Evolutionary conservation across 345 rosid species (phyloP).

Genomic region (Mallotus nudiflorus): DNA sequence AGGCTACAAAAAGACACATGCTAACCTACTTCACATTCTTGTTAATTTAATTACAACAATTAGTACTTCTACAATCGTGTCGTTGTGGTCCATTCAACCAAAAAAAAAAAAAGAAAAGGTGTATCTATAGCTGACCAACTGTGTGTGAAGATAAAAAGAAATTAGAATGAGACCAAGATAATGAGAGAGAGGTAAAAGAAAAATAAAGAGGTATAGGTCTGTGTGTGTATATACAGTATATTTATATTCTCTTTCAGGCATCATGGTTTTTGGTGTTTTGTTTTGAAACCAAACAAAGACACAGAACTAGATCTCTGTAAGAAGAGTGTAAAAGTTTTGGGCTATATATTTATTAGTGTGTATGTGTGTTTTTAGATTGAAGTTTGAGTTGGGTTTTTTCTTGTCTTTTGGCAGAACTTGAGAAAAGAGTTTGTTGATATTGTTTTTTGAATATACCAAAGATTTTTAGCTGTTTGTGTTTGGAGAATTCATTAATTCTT

Average conservation of each 20-base stretch:
- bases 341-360: conserved; percentile 22
- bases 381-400: conserved; percentile 42
- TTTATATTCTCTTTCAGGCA: conserved; percentile 33
- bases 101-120: too few species aligned
- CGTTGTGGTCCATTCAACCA: conserved; percentile 14
- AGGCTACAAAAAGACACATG: conserved; percentile 18
- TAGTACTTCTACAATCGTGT: not conserved
- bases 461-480: conserved; percentile 51
- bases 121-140: conserved; percentile 20
- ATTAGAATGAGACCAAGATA: conserved; percentile 21
- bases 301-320: conserved; percentile 44
- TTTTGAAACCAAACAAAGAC: conserved; percentile 37
- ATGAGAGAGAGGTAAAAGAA: conserved; percentile 24
- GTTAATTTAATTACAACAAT: not conserved
- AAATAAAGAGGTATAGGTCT: not conserved
- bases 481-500: conserved; percentile 37
- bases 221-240: not conserved
- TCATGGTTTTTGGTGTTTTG: conserved; percentile 41
- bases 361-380: conserved; percentile 37
- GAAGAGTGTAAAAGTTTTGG: conserved; percentile 47
- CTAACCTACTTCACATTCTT: conserved; percentile 24
- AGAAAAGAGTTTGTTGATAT: conserved; percentile 32
- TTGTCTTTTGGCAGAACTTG: conserved; percentile 70
- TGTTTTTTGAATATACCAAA: conserved; percentile 43
- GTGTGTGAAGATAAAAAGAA: not conserved